Conservation (phyloP, 2,329 filamentous ascomycete species). For the Epichloe aotearoae region DNA sequence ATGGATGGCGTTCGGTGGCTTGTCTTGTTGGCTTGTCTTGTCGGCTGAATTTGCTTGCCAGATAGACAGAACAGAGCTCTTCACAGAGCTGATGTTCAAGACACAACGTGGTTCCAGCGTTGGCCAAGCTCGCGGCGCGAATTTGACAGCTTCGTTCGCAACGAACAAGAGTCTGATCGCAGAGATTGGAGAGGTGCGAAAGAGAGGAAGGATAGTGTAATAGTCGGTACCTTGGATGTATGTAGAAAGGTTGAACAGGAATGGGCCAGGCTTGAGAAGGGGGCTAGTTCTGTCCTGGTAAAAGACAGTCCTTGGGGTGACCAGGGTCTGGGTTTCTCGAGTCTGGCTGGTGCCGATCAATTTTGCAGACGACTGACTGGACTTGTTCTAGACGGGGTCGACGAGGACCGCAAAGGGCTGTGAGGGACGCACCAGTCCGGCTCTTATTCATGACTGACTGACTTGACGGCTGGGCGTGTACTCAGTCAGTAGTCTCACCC, state of each 20-base stretch:
- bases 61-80: neutral
- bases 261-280: conserved; percentile 5
- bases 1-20: neutral
- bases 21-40: neutral
- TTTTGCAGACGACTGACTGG: neutral
- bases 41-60: neutral
- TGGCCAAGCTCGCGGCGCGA: neutral
- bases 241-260: conserved; percentile 5
- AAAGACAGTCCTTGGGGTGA: conserved; percentile 1
- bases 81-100: neutral
- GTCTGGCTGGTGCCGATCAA: neutral
- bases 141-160: neutral
- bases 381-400: neutral
- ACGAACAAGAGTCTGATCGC: neutral
- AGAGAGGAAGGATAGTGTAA: conserved; percentile 4
- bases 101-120: neutral
- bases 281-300: neutral
- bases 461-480: neutral
- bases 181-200: conserved; percentile 1
- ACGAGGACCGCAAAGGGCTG: neutral
- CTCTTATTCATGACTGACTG: neutral
- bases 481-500: neutral
- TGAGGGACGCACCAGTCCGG: neutral
- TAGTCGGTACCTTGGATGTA: neutral
- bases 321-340: conserved; percentile 1